Base-by-base conservation (phyloP, 805 yeast genomes). In the Candida pini region DNA sequence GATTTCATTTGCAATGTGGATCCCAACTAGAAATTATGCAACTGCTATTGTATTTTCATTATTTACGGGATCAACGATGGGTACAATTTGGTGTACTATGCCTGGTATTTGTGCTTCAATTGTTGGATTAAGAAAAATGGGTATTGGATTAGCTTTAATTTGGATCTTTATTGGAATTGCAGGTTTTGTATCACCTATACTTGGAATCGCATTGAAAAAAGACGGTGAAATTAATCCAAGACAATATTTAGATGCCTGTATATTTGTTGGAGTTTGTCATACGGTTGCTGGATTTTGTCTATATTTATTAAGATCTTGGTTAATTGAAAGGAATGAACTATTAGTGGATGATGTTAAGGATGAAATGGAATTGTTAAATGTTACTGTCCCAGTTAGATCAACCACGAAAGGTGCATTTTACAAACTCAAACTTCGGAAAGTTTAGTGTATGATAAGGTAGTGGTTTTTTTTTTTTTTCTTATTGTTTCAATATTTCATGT, bases 211-310 rank as follows among this genome's bases (percentile, higher is more conserved):
- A 9, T 58, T 78, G 30, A 74, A 73, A 38, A 40, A 38, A 14
- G 43, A 47, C 16, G 68, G 64, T 1, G 49, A 50, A 6, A 23
- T 30, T 1, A 63, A 62, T 26, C 70, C 78, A 6, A 53, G 59
- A 7, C 76, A 70, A 45, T 80, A 77, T 55, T 47, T 56, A 17
- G 47, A 73, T 41, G 74, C 81, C 7, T 64, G 78, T 1, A 63
- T 78, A 1, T 79, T 78, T 51, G 71, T 78, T 16, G 87, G 86
- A 0, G 50, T 62, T 13, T 59, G 71, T 4, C 78, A 71, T 49
- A 38, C 71, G 14, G 73, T 58, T 9, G 69, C 76, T 9, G 66
- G 73, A 1, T 19, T 64, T 1, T 36, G 53, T 15, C 51, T 75
- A 27, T 54, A 69, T 34, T 21, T 73, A 3, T 46, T 76, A 35